Conservation (phyloP, 805 yeast genomes). For the Brettanomyces anomalus region DNA sequence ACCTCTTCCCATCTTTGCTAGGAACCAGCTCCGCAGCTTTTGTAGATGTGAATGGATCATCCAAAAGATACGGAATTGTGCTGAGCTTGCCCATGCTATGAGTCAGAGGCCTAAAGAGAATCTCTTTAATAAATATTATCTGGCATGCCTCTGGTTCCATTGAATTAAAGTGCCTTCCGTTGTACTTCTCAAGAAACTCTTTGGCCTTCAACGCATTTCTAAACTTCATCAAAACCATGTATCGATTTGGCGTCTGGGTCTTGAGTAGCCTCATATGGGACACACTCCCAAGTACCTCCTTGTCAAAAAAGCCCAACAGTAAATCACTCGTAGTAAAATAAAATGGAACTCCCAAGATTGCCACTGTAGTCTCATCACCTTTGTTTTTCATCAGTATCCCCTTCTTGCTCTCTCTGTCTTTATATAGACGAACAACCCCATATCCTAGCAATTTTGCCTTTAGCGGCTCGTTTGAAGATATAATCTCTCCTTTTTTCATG, state of each 20-base stretch:
- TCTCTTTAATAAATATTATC: slow-evolving; percentile 58
- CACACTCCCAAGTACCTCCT: slow-evolving; percentile 40
- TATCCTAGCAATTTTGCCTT: slow-evolving; percentile 60
- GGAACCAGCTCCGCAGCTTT: too few relatives aligned
- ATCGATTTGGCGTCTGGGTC: slow-evolving; percentile 57
- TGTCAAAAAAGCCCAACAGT: slow-evolving; percentile 66
- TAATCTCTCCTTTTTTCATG: slow-evolving; percentile 11
- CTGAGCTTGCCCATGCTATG: slow-evolving; percentile 10
- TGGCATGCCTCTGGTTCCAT: slow-evolving; percentile 88
- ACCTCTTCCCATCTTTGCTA: too few relatives aligned
- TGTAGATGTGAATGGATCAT: slow-evolving; percentile 58
- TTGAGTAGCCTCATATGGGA: slow-evolving; percentile 68
- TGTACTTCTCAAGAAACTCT: slow-evolving; percentile 54
- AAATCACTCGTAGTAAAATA: slow-evolving; percentile 82
- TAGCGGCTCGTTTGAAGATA: slow-evolving; percentile 30
- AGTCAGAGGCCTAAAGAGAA: slow-evolving; percentile 32
- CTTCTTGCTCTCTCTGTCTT: slow-evolving; percentile 34
- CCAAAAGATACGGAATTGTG: slow-evolving; percentile 57
- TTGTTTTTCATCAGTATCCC: slow-evolving; percentile 12
- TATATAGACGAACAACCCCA: slow-evolving; percentile 63
- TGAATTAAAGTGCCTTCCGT: slow-evolving; percentile 71
- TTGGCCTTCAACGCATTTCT: slow-evolving; percentile 44
- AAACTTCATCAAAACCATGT: slow-evolving; percentile 73
- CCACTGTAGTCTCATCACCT: slow-evolving; percentile 60
- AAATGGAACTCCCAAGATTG: slow-evolving; percentile 79